phyloP scores from a whole-genome alignment of 345 rosid genomes.

The Cardiospermum halicacabum region DNA sequence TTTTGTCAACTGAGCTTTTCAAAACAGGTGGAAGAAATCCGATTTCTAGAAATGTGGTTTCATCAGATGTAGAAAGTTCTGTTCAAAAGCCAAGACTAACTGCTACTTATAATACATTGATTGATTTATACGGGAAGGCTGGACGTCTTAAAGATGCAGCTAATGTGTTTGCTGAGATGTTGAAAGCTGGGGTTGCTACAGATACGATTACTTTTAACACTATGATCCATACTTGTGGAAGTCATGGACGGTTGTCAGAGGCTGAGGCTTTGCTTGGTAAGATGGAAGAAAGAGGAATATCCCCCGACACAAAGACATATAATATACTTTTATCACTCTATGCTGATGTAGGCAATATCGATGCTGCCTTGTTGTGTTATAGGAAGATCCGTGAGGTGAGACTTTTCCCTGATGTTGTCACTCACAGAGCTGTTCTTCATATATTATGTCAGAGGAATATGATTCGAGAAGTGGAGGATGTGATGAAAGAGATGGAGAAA shows the following conservation, averaged over 20 bases:
- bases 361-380: constrained; percentile 58
- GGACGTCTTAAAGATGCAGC: constrained; percentile 85
- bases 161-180: constrained; percentile 66
- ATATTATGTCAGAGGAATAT: constrained; percentile 57
- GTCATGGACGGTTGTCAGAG: constrained; percentile 61
- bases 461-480: constrained; percentile 60
- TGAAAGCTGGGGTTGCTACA: constrained; percentile 63
- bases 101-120: constrained; percentile 69
- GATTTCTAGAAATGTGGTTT: constrained; percentile 24
- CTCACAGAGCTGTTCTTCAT: constrained; percentile 71
- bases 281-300: constrained; percentile 68
- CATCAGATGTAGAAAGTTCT: constrained; percentile 26
- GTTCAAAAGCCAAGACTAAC: constrained; percentile 59
- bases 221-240: constrained; percentile 84
- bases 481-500: constrained; percentile 58
- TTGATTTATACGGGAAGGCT: constrained; percentile 92
- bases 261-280: constrained; percentile 69
- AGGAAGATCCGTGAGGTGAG: constrained; percentile 64
- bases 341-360: constrained; percentile 67
- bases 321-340: constrained; percentile 66
- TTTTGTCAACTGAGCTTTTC: constrained; percentile 74
- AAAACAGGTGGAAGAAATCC: constrained; percentile 62
- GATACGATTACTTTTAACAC: constrained; percentile 84
- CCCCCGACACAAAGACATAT: constrained; percentile 79
- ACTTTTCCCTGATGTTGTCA: constrained; percentile 70